Percentiles rank a stretch among this genome's conserved stretches.
Conservation (phyloP, 139 green algal species). For the Desmodesmus armatus region DNA sequence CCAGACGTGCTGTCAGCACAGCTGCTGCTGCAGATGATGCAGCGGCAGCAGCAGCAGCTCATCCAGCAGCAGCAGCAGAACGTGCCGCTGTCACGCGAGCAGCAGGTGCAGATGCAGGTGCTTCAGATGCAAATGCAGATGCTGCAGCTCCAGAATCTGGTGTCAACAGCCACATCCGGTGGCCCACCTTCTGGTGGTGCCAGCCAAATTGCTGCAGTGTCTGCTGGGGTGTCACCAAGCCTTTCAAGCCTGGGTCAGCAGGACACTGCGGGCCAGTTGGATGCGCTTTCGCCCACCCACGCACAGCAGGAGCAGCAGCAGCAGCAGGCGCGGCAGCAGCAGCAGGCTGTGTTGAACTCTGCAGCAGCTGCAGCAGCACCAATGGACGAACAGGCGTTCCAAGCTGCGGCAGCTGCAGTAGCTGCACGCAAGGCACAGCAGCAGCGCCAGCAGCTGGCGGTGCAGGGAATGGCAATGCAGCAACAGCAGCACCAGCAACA, state of each 20-base stretch:
- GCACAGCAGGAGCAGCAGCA: background rate
- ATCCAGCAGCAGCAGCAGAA: background rate
- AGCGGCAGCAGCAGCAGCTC: slow-evolving; percentile 10
- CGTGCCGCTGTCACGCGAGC: background rate
- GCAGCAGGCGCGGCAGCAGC: background rate
- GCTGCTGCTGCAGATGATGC: background rate
- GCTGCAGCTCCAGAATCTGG: background rate
- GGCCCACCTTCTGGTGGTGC: background rate
- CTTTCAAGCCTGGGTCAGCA: background rate
- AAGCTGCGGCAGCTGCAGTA: background rate
- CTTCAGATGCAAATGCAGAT: background rate
- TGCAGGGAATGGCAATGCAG: background rate
- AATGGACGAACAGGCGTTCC: background rate
- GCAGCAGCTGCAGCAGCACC: slow-evolving; percentile 5
- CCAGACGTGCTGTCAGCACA: background rate
- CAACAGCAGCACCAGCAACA: background rate
- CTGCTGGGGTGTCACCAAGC: background rate
- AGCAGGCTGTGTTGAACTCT: background rate
- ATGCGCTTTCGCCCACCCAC: background rate
- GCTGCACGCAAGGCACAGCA: background rate
- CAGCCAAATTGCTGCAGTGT: background rate
- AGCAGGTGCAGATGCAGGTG: slow-evolving; percentile 5
- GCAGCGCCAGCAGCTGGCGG: background rate
- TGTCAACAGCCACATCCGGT: background rate
- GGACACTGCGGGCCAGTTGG: background rate